phyloP scores from a whole-genome alignment of 208 protist species.

The Crithidia bombi region DNA sequence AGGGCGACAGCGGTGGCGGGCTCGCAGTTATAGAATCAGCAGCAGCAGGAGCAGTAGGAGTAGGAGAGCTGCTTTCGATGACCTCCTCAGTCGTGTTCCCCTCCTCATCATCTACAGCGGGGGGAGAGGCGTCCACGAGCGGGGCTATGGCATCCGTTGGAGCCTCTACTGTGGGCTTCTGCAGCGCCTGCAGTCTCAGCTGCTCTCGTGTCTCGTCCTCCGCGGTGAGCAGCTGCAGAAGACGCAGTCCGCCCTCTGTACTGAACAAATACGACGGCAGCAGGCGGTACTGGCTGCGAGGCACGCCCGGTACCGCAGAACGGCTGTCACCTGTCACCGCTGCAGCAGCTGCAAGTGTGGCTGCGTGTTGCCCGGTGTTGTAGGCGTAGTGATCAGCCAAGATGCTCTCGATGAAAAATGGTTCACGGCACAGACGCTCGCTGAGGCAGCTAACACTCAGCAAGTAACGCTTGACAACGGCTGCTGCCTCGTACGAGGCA shows the following conservation, averaged over 20 bases:
- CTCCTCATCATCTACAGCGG: background rate
- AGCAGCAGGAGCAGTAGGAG: background rate
- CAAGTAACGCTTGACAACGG: slow-evolving; percentile 44
- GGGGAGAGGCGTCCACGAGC: background rate
- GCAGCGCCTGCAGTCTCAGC: slow-evolving; percentile 24
- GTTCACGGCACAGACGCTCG: slow-evolving; percentile 41
- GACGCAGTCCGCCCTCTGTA: slow-evolving; percentile 54
- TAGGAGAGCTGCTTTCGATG: background rate
- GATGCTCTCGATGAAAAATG: slow-evolving; percentile 46
- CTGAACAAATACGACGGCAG: slow-evolving; percentile 73
- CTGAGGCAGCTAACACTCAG: slow-evolving; percentile 39
- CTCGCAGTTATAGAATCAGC: background rate
- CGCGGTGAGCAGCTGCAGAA: slow-evolving; percentile 49
- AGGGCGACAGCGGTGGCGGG: background rate
- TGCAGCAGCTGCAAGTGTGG: background rate
- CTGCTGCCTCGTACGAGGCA: background rate
- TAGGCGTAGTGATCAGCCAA: slow-evolving; percentile 44
- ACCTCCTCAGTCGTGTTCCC: background rate
- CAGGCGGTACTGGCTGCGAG: slow-evolving; percentile 32
- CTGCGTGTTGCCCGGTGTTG: slow-evolving; percentile 27
- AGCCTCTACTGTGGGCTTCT: slow-evolving; percentile 27
- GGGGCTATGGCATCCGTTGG: slow-evolving; percentile 8
- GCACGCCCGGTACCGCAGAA: background rate
- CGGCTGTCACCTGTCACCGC: background rate
- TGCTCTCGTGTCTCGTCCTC: slow-evolving; percentile 26